These are phyloP conservation scores for Candida multigemmis DNA, from an alignment of 805 yeast genomes.

Conservation along the genomic window DNA sequence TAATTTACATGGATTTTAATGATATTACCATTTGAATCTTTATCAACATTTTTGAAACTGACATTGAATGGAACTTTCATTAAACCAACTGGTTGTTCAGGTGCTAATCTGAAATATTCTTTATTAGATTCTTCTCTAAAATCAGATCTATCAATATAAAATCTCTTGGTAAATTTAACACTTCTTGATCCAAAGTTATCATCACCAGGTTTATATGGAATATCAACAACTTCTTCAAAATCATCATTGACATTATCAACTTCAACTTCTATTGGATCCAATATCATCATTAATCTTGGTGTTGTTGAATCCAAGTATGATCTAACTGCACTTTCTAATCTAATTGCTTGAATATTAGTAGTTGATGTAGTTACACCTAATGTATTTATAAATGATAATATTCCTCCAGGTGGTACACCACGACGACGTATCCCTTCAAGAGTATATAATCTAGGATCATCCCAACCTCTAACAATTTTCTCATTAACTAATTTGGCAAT, in stretches of 20 bases:
- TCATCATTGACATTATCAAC: constrained; percentile 72
- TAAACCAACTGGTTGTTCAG: constrained; percentile 90
- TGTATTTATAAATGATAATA: constrained; percentile 84
- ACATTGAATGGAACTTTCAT: constrained; percentile 84
- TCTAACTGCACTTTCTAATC: constrained; percentile 88
- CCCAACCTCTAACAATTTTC: constrained; percentile 87
- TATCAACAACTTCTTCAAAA: constrained; percentile 56
- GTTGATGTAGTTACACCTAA: constrained; percentile 94
- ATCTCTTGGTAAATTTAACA: constrained; percentile 65
- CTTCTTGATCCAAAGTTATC: constrained; percentile 53
- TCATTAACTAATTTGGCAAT: constrained; percentile 87
- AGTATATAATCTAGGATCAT: constrained; percentile 94
- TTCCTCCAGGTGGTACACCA: constrained; percentile 98
- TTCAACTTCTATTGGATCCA: constrained; percentile 77
- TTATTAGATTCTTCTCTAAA: constrained; percentile 53
- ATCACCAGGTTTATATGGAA: constrained; percentile 81
- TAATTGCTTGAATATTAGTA: constrained; percentile 78
- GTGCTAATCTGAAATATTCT: constrained; percentile 90
- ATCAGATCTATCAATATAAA: constrained; percentile 86
- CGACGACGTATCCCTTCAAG: constrained; percentile 92
- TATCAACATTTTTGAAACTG: constrained; percentile 59
- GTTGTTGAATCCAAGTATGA: constrained; percentile 81
- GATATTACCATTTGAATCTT: constrained; percentile 55
- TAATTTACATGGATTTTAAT: constrained; percentile 70
- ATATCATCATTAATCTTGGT: constrained; percentile 90